These are phyloP conservation scores for Magnusiomyces clavatus DNA, from an alignment of 1,139 yeast species.

Conservation along the genomic window DNA sequence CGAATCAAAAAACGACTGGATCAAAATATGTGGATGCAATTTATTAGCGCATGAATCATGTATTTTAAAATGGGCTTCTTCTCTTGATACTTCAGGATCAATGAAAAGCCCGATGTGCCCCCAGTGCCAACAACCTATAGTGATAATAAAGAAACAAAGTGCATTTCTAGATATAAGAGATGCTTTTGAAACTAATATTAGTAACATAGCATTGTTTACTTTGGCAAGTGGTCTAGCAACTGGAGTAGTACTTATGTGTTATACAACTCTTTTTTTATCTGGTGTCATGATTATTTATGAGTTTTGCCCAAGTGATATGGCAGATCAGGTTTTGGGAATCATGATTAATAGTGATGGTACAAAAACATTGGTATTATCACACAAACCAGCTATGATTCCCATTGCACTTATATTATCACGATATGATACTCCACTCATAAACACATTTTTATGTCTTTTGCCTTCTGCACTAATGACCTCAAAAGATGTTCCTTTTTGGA, in stretches of 20 bases:
- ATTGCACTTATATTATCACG: constrained; percentile 21
- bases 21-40: constrained; percentile 37
- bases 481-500: constrained; percentile 20
- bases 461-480: constrained; percentile 23
- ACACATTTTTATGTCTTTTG: constrained; percentile 14
- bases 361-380: constrained; percentile 19
- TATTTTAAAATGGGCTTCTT: constrained; percentile 38
- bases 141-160: constrained; percentile 25
- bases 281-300: constrained; percentile 34
- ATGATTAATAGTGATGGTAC: constrained; percentile 17
- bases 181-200: constrained; percentile 20
- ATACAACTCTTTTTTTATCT: constrained; percentile 24
- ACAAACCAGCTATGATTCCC: constrained; percentile 24
- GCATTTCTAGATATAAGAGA: constrained; percentile 24
- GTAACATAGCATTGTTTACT: constrained; percentile 20
- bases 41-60: constrained; percentile 40
- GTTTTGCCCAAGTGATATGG: constrained; percentile 29
- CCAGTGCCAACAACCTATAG: constrained; percentile 37
- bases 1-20: constrained; percentile 28
- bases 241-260: constrained; percentile 23
- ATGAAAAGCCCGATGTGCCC: constrained; percentile 34
- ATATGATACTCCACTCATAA: constrained; percentile 16
- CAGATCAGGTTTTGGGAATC: constrained; percentile 25
- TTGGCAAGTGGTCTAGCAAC: constrained; percentile 27
- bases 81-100: constrained; percentile 24